Conservation (phyloP, 305 asterid species). For the Fraxinus nigra region DNA sequence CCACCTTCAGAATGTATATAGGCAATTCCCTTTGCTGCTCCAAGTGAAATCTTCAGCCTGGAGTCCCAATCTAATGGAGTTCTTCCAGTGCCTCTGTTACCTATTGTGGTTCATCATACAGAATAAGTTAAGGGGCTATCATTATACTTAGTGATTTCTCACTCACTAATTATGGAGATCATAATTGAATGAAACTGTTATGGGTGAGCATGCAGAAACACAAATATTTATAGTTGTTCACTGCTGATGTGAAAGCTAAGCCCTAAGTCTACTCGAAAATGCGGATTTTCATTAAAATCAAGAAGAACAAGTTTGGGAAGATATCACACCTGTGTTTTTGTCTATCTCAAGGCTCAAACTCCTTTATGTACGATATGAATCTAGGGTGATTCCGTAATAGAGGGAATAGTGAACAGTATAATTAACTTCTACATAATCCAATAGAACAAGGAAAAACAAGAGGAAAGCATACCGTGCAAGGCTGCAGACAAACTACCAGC, state of each 20-base stretch:
- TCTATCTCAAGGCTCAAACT: background rate
- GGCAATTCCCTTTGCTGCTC: constrained; percentile 74
- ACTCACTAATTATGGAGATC: background rate
- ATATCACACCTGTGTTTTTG: background rate
- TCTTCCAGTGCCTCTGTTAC: constrained; percentile 51
- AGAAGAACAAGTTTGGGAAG: background rate
- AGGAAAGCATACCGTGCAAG: constrained; percentile 58
- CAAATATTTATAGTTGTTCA: background rate
- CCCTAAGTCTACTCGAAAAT: background rate
- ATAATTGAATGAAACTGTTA: background rate
- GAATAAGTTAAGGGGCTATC: background rate
- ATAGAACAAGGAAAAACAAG: background rate
- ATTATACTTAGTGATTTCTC: background rate
- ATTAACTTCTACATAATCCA: background rate
- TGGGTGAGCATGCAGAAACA: background rate
- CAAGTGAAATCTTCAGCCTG: constrained; percentile 71
- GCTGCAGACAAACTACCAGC: constrained; percentile 74
- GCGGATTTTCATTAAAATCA: background rate
- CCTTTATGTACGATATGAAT: background rate
- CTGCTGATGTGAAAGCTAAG: background rate
- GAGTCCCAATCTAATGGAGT: constrained; percentile 70
- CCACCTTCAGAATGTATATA: constrained; percentile 77
- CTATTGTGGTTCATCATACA: constrained; percentile 29
- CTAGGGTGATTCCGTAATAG: background rate
- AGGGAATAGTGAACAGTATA: background rate